These are phyloP conservation scores for Botrytis paeoniae DNA, from an alignment of 2,329 filamentous ascomycete genomes.

Conservation along the genomic window DNA sequence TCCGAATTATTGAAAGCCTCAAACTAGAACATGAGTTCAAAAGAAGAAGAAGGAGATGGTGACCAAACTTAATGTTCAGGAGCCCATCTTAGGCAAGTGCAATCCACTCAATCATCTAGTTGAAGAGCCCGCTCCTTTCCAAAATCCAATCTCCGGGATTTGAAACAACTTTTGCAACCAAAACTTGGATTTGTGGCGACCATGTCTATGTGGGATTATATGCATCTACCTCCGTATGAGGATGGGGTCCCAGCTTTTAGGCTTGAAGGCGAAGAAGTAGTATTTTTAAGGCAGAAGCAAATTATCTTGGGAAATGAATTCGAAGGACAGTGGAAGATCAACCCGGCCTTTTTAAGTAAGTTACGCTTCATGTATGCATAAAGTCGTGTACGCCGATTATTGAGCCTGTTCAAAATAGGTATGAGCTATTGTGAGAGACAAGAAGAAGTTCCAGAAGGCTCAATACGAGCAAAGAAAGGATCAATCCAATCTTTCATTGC, in stretches of 20 bases:
- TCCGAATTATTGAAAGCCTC: not conserved
- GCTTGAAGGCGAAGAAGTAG: not conserved
- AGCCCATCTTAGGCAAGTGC: not conserved
- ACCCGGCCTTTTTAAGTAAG: not conserved
- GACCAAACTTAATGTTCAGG: not conserved
- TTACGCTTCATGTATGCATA: no score
- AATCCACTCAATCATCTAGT: not conserved
- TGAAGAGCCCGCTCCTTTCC: not conserved
- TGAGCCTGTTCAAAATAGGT: not conserved
- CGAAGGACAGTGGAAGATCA: not conserved
- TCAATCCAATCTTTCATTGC: not conserved
- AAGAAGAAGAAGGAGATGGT: not conserved
- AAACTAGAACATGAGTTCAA: not conserved
- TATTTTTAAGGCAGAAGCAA: not conserved
- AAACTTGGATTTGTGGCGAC: not conserved
- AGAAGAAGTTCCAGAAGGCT: not conserved
- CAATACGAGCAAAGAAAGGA: not conserved
- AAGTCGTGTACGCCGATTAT: no score
- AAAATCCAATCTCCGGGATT: not conserved
- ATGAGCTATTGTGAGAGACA: not conserved
- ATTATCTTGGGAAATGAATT: not conserved
- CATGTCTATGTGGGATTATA: conserved; percentile 5
- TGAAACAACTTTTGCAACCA: not conserved
- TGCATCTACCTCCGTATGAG: not conserved
- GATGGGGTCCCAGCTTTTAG: not conserved